Conservation (phyloP, 371 early-diverging fungal species). For the Actinomortierella ambigua region DNA sequence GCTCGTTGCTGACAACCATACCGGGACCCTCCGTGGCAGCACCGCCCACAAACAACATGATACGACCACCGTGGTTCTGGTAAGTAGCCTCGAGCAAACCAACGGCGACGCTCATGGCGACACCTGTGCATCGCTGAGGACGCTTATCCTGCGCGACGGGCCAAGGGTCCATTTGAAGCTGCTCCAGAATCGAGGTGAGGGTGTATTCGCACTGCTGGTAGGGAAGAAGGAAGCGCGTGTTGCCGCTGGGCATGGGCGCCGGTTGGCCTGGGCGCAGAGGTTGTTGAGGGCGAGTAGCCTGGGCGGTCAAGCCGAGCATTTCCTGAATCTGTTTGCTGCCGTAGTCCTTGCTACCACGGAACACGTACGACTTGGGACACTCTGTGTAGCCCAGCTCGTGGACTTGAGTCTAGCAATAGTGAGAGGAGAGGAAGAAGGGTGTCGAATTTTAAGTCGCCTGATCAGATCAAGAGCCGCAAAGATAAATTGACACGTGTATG, state of each 20-base stretch:
- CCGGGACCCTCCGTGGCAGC: constrained; percentile 99
- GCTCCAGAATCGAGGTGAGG: constrained; percentile 92
- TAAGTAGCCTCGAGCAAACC: constrained; percentile 93
- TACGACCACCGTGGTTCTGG: constrained; percentile 93
- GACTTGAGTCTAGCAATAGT: constrained; percentile 73
- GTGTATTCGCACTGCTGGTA: constrained; percentile 95
- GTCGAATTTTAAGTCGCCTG: neutral
- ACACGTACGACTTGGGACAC: constrained; percentile 97
- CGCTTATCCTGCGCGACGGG: constrained; percentile 95
- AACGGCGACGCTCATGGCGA: constrained; percentile 96
- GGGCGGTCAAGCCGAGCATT: constrained; percentile 84
- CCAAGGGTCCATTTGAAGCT: constrained; percentile 99
- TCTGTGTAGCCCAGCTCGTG: constrained; percentile 95
- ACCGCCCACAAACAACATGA: constrained; percentile 98
- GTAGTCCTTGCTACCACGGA: constrained; percentile 98
- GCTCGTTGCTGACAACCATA: constrained; percentile 90
- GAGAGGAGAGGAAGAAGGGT: neutral
- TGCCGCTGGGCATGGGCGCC: constrained; percentile 42
- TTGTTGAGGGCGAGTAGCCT: constrained; percentile 63
- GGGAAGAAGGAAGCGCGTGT: constrained; percentile 82
- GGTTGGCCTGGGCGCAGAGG: constrained; percentile 73
- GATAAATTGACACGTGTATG: too few relatives aligned
- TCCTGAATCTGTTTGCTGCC: constrained; percentile 93
- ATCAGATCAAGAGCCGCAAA: neutral
- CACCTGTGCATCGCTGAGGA: constrained; percentile 97